Evolutionary conservation across 2,329 filamentous ascomycete genomes (phyloP), one percentile per base, ranked within the genome.

Genomic region (Thelonectria discophora): DNA sequence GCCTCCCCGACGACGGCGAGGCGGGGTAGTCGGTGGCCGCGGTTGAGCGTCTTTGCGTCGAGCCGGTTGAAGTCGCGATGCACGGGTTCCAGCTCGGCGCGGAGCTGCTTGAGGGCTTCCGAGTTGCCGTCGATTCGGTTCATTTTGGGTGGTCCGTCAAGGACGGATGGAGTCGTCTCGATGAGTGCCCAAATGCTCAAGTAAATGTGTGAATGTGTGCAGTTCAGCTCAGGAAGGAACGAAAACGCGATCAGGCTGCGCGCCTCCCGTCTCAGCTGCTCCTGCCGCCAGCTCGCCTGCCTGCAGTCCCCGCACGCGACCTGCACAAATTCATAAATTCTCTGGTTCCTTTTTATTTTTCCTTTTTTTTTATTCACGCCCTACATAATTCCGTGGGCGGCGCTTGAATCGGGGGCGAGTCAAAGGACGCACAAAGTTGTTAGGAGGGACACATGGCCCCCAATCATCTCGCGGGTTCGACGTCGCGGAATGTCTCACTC

Each of bases 11-110:
- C 21, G 6, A 57, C 43, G 17, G 46, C 54, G n/a, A 56, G 43
- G 3, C 54, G 45, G 17, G 46, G 54, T 24, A 56, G 45, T 12
- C 54, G 54, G 3, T 43, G 46, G 5, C 54, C 46, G 45, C 54
- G 54, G n/a, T 45, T n/a, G 7, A 56, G 17, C 17, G 54, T 56
- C 17, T 43, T 46, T 34, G 54, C 45, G 27, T 56, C 54, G 12
- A 56, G 54, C 9, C 46, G 54, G 21, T 43, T 43, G 46, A 56
- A 56, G 34, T 56, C 54, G 46, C 54, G 54, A 18, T 56, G 54
- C n/a, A 47, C 42, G 3, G 54, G 46, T 46, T 56, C 54, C 45
- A 56, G 37, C 24, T 56, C 45, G 24, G 46, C 37, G 45, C 54
- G 54, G 24, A 56, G 54, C 27, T 56, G 46, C 13, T 43, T 47